These are phyloP conservation scores for Nymphaea colorata DNA, from an alignment of 164 flowering plant genomes.

Conservation along the genomic window DNA sequence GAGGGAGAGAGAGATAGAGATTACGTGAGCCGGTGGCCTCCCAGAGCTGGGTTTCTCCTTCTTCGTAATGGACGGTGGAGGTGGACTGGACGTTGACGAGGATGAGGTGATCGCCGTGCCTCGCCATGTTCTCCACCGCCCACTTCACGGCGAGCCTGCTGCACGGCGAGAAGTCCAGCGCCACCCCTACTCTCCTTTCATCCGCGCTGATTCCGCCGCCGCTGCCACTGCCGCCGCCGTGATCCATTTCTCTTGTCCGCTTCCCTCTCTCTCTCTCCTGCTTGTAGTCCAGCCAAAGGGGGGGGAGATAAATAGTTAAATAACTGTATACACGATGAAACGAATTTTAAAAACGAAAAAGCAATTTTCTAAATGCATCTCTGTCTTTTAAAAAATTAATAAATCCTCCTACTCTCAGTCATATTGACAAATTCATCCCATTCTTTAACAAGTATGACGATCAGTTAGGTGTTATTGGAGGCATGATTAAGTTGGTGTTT, in stretches of 20 bases:
- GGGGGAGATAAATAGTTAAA: too few relatives aligned
- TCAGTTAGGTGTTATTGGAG: too few relatives aligned
- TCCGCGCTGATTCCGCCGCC: constrained; percentile 20
- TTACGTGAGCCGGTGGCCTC: constrained; percentile 88
- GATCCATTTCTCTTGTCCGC: too few relatives aligned
- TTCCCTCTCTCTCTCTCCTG: constrained; percentile 5
- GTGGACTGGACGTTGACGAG: constrained; percentile 47
- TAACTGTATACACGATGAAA: too few relatives aligned
- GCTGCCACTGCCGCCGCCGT: constrained; percentile 4
- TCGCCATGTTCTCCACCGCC: constrained; percentile 67
- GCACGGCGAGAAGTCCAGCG: constrained; percentile 76
- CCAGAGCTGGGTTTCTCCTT: constrained; percentile 91
- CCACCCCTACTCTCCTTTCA: constrained; percentile 70
- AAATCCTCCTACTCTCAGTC: too few relatives aligned
- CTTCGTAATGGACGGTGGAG: constrained; percentile 31
- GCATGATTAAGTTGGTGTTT: too few relatives aligned
- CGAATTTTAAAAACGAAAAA: too few relatives aligned
- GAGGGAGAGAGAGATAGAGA: neutral
- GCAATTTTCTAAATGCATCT: too few relatives aligned
- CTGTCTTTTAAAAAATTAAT: too few relatives aligned
- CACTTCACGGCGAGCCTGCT: constrained; percentile 68
- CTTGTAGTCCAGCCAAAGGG: neutral
- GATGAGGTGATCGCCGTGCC: constrained; percentile 64
- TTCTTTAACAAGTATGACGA: too few relatives aligned
- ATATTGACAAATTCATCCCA: too few relatives aligned